Conservation (phyloP, 177 flowering plant species). For the Vitis hybrid region DNA sequence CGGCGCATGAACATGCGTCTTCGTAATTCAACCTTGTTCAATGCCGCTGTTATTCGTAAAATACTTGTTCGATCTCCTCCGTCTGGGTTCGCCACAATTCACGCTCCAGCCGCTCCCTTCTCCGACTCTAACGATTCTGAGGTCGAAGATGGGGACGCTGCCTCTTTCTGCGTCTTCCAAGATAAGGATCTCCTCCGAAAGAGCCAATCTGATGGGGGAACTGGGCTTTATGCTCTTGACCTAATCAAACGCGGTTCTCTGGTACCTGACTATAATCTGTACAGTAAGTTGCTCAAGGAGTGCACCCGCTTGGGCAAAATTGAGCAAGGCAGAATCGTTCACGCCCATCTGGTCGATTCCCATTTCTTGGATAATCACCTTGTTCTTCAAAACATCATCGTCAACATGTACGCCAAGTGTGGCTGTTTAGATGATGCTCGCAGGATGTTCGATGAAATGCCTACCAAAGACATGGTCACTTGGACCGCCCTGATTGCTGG, state of each 20-base stretch:
- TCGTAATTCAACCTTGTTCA: neutral
- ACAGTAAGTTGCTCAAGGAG: constrained; percentile 40
- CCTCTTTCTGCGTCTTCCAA: constrained; percentile 24
- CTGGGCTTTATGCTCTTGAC: constrained; percentile 52
- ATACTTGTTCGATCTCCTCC: neutral
- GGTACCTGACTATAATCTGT: constrained; percentile 31
- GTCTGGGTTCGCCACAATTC: neutral
- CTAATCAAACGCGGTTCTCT: constrained; percentile 40
- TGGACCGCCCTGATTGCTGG: constrained; percentile 65
- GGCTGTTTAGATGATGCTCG: constrained; percentile 50
- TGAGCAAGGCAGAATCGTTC: constrained; percentile 43
- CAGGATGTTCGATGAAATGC: constrained; percentile 54
- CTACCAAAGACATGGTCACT: constrained; percentile 45
- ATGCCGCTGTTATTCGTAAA: neutral
- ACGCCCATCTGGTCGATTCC: constrained; percentile 46
- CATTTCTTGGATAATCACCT: constrained; percentile 30
- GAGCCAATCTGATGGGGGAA: constrained; percentile 16
- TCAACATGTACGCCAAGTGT: constrained; percentile 62
- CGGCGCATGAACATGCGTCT: neutral
- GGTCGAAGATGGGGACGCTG: constrained; percentile 6
- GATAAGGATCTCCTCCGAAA: constrained; percentile 43
- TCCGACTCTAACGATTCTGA: constrained; percentile 12
- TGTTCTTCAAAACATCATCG: constrained; percentile 30
- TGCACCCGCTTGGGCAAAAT: constrained; percentile 44
- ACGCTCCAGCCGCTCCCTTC: neutral